Conservation (phyloP, 169 alveolate genomes). For the Sarcocystis neurona region DNA sequence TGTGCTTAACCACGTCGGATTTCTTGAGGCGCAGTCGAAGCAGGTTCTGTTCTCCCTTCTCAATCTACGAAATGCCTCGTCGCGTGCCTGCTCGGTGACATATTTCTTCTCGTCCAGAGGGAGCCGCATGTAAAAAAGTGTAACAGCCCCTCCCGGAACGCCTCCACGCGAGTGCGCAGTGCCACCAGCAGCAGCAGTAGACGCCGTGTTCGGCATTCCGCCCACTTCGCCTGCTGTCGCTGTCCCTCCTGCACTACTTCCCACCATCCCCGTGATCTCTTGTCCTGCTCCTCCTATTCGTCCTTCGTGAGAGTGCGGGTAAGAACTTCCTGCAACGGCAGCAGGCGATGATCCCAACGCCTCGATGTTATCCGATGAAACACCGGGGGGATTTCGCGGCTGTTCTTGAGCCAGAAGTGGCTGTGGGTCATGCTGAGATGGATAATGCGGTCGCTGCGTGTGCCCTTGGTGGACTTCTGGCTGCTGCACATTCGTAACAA, state of each 20-base stretch:
- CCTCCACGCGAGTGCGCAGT: not conserved
- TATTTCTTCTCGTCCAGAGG: conserved; percentile 59
- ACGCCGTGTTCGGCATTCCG: not conserved
- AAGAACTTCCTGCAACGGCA: too few species aligned
- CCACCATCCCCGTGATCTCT: too few species aligned
- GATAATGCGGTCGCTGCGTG: too few species aligned
- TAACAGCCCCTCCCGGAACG: not conserved
- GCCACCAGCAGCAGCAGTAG: not conserved
- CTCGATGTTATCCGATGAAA: too few species aligned
- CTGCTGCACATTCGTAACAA: too few species aligned
- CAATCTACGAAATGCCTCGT: conserved; percentile 53
- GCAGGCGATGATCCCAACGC: too few species aligned
- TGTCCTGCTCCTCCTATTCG: not conserved
- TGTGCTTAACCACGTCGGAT: conserved; percentile 96
- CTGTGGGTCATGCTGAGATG: too few species aligned
- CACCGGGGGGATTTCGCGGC: too few species aligned
- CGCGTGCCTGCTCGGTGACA: conserved; percentile 56
- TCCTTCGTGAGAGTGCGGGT: not conserved
- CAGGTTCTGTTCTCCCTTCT: conserved; percentile 74
- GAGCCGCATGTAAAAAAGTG: conserved; percentile 42
- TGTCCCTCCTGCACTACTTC: not conserved
- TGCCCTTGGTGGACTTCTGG: too few species aligned
- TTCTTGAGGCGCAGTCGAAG: conserved; percentile 92
- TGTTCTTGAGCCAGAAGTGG: too few species aligned
- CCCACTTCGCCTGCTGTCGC: not conserved